phyloP scores from a whole-genome alignment of 306 rosid genomes.

The Pterocarpus santalinus region DNA sequence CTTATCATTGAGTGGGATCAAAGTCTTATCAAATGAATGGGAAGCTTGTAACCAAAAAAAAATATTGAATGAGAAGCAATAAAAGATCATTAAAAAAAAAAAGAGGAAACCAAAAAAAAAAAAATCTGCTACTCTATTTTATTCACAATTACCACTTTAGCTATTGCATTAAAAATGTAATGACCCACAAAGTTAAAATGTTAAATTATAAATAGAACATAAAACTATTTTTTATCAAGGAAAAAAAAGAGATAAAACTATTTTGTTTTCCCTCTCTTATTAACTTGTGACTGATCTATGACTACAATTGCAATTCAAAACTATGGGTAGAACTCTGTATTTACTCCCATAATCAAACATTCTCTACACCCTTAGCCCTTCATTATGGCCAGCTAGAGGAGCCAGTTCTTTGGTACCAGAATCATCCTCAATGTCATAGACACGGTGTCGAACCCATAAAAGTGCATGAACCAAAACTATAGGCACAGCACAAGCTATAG shows the following conservation, averaged over 20 bases:
- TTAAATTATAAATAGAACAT: no score
- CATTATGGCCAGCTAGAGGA: constrained; percentile 36
- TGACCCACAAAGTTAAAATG: no score
- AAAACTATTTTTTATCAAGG: no score
- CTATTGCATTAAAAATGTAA: no score
- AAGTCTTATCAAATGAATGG: not conserved
- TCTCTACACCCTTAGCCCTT: constrained; percentile 35
- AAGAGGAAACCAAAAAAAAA: no score
- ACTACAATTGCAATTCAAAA: not conserved
- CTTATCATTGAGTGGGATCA: not conserved
- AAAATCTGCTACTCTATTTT: no score
- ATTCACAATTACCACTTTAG: no score
- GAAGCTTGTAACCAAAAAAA: no score
- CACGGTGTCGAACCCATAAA: constrained; percentile 51
- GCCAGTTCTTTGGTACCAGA: constrained; percentile 42
- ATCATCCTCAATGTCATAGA: constrained; percentile 52
- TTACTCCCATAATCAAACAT: constrained; percentile 52
- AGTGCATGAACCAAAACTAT: constrained; percentile 69
- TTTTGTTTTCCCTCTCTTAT: no score
- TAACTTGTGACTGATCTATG: not conserved
- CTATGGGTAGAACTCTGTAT: not conserved
- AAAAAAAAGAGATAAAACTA: no score
- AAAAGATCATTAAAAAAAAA: no score
- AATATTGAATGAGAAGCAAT: not conserved
- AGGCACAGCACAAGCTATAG: constrained; percentile 59